A percentile compares a stretch with the other conserved stretches of the same genome.
Conservation (phyloP, 371 early-diverging fungal genomes). For the Mucor velutinosus region DNA sequence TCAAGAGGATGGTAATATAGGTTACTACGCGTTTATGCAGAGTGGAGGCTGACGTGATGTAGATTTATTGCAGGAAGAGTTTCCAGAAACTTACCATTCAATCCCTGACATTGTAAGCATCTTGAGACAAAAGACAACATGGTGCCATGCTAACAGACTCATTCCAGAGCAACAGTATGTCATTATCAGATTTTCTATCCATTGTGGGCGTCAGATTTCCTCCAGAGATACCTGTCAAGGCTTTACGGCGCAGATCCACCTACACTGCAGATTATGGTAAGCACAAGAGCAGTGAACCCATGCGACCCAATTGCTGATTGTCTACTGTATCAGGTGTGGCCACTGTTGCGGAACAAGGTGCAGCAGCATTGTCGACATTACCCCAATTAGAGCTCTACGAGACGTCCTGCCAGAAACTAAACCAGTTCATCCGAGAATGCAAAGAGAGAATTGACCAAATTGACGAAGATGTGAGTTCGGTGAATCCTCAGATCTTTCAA, state of each 20-base stretch:
- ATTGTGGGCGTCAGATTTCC: neutral
- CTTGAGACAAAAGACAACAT: neutral
- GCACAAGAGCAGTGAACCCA: neutral
- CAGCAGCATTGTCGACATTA: constrained; percentile 1
- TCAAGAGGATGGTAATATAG: neutral
- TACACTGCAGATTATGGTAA: neutral
- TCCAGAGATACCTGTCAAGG: neutral
- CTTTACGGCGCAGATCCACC: neutral
- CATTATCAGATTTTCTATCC: neutral
- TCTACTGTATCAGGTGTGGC: neutral
- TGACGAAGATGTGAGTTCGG: neutral
- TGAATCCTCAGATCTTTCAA: constrained; percentile 10
- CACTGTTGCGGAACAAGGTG: neutral
- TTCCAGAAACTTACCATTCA: constrained; percentile 3
- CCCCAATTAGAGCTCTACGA: constrained; percentile 11
- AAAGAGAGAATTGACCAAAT: constrained; percentile 1
- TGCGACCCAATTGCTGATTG: neutral
- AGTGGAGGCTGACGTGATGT: neutral
- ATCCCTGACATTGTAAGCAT: neutral
- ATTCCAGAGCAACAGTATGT: neutral
- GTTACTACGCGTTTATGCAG: neutral
- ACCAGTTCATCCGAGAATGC: neutral
- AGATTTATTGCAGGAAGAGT: constrained; percentile 1
- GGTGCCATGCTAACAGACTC: neutral
- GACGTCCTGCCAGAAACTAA: constrained; percentile 2